Conservation (phyloP, 140 eudicot genomes). For the Senecio squalidus region DNA sequence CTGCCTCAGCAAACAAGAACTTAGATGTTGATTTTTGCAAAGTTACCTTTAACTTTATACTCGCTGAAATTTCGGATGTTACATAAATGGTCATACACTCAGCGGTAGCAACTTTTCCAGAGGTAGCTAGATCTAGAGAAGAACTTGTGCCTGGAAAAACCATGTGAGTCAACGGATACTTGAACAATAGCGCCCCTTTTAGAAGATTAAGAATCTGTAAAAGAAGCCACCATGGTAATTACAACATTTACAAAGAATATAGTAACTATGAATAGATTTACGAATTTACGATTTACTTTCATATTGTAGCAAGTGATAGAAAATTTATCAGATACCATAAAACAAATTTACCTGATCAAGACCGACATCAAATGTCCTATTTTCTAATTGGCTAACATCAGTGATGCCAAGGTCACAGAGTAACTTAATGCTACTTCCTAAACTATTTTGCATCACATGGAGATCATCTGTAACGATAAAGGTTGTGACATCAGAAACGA, state of each 20-base stretch:
- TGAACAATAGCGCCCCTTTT: neutral
- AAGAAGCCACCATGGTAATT: no score
- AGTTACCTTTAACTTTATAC: neutral
- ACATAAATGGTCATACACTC: neutral
- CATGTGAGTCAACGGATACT: conserved; percentile 9
- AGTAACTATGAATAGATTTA: no score
- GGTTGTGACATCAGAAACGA: conserved; percentile 10
- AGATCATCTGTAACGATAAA: conserved; percentile 25
- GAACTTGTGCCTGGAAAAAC: neutral
- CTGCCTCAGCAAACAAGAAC: conserved; percentile 13
- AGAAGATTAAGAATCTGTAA: conserved; percentile 6
- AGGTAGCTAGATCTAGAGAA: neutral
- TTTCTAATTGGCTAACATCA: conserved; percentile 5
- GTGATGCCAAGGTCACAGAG: conserved; percentile 17
- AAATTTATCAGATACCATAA: neutral
- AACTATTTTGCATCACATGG: conserved; percentile 18
- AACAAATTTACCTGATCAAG: neutral
- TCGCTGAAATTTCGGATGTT: neutral
- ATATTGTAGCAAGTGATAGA: no score
- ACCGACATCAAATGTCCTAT: conserved; percentile 3
- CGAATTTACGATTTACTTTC: no score
- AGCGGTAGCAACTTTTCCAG: neutral
- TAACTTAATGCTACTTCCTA: neutral
- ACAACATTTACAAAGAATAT: neutral
- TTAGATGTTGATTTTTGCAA: conserved; percentile 18